Base-by-base conservation (phyloP, 768 basidiomycete genomes). In the Hericium erinaceus region DNA sequence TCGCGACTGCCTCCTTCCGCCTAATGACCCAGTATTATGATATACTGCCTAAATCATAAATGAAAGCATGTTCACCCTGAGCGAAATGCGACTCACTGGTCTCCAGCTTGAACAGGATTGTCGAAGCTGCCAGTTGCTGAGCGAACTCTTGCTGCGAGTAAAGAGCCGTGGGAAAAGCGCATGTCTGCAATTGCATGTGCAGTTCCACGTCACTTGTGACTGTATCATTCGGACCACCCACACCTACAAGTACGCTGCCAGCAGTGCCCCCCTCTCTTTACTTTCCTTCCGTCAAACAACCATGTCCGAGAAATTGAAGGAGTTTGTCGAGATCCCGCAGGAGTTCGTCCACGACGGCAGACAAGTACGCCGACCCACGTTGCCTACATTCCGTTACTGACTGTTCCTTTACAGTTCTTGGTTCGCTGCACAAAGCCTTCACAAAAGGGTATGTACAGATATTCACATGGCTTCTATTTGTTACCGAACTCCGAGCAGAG, bases 391-490 rank as follows among this genome's bases (percentile, higher is more conserved):
- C 24, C 52, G 39, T 38, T 58, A 51, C 64, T 68, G 46, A 60
- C 59, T 33, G 39, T 48, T n/a, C 2, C 24, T 18, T 18, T 62
- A 39, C 64, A 98, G 97, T 98, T 99, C 78, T 75, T 99, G 62
- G 89, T 86, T 65, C 86, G 95, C 69, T 99, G 97, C 81, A 95
- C 94, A 58, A 99, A 99, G 76, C 97, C 97, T 60, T 92, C 92
- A 54, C 83, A 89, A 71, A 92, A 92, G 77, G 97, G 97, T 97
- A 37, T 55, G 74, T 70, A 48, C 39, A 49, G n/a, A 8, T 39
- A 40, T 8, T 20, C 28, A 9, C n/a, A 15, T 37, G 6, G 22
- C 56, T 12, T 53, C 46, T 16, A 2, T 56, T 55, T 40, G 11
- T 48, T 22, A 12, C 37, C 18, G 1, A 39, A 18, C 48, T 56